Evolutionary conservation across 2,329 filamentous ascomycete species (phyloP).

Genomic region (Penicillium sp.): DNA sequence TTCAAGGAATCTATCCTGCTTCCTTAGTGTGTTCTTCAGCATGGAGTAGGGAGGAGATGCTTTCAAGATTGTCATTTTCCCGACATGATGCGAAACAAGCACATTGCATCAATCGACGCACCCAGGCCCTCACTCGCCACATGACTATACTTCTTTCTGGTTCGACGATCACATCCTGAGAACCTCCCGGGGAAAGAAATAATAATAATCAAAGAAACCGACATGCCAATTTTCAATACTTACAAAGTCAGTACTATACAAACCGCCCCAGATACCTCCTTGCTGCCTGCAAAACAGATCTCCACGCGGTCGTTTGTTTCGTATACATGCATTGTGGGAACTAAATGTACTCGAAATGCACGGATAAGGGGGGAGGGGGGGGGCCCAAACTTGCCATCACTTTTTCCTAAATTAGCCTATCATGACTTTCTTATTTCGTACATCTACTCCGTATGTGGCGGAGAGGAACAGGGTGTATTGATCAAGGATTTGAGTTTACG

Average conservation of each 20-base stretch:
- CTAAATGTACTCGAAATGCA: background rate
- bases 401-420: background rate
- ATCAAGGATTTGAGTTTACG: background rate
- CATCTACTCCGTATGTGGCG: background rate
- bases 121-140: background rate
- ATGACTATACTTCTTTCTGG: background rate
- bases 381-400: background rate
- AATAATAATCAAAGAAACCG: too few species aligned
- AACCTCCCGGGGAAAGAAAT: background rate
- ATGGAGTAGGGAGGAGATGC: background rate
- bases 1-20: background rate
- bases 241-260: background rate
- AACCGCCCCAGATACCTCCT: constrained; percentile 2
- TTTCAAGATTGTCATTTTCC: background rate
- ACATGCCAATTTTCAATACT: background rate
- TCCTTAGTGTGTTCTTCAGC: background rate
- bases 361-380: background rate
- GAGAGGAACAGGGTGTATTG: background rate
- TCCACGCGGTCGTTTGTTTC: constrained; percentile 5
- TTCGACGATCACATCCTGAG: constrained; percentile 8
- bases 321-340: background rate
- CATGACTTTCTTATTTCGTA: background rate
- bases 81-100: constrained; percentile 2
- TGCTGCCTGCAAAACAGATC: constrained; percentile 11
- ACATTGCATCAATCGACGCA: background rate